phyloP scores from a whole-genome alignment of 768 basidiomycete species.

The Collybia sp. region DNA sequence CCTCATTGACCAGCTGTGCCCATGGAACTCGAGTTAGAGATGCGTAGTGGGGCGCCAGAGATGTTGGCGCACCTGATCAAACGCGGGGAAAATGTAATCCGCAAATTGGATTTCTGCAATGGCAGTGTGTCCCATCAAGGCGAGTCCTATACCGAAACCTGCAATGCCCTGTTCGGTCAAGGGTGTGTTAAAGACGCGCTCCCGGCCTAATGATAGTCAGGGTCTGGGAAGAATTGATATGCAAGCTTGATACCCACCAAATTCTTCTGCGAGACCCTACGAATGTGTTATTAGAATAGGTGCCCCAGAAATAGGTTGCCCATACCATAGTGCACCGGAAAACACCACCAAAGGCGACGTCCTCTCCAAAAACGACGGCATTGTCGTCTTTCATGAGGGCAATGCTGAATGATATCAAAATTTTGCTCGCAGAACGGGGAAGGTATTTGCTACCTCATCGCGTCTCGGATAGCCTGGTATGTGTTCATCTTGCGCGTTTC shows the following conservation, averaged over 20 bases:
- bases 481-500: constrained; percentile 95
- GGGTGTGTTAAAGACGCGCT: constrained; percentile 95
- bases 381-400: constrained; percentile 81
- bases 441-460: constrained; percentile 56
- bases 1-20: constrained; percentile 86
- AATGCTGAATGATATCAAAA: constrained; percentile 41
- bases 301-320: constrained; percentile 1
- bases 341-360: constrained; percentile 92
- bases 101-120: constrained; percentile 93
- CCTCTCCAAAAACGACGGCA: constrained; percentile 87
- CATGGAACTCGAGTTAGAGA: constrained; percentile 1
- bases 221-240: constrained; percentile 3
- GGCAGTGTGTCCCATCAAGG: constrained; percentile 90
- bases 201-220: constrained; percentile 49
- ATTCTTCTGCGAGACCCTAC: constrained; percentile 89
- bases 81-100: constrained; percentile 91
- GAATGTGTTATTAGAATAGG: constrained; percentile 1
- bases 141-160: constrained; percentile 90
- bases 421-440: not conserved
- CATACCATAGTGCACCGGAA: constrained; percentile 90
- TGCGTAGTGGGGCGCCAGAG: not conserved
- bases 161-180: constrained; percentile 92
- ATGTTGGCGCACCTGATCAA: constrained; percentile 73
- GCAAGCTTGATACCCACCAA: constrained; percentile 42
- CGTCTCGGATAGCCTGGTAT: constrained; percentile 90